These are phyloP conservation scores for Penicillium sp. DNA, from an alignment of 2,329 filamentous ascomycete species.

Conservation along the genomic window DNA sequence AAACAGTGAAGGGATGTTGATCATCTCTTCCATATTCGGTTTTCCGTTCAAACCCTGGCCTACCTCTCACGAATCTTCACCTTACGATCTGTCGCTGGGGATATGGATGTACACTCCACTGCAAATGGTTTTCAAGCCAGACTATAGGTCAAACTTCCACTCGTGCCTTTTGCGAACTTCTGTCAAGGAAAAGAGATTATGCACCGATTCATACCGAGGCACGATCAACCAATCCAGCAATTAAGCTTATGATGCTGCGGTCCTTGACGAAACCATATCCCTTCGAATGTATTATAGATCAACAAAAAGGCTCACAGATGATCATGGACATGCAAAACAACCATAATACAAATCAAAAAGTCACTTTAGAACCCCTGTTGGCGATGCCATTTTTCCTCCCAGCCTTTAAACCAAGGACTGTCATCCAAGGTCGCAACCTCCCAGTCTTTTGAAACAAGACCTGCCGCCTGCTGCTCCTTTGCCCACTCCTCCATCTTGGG, in stretches of 20 bases:
- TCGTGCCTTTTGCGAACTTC: background rate
- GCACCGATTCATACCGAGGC: background rate
- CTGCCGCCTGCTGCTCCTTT: constrained; percentile 64
- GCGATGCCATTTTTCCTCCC: constrained; percentile 71
- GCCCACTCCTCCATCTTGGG: constrained; percentile 65
- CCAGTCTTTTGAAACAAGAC: constrained; percentile 63
- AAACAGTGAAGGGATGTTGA: background rate
- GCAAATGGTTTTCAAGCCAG: background rate
- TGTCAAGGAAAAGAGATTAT: background rate
- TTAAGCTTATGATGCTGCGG: background rate
- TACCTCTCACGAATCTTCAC: background rate
- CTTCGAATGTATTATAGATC: constrained; percentile 1
- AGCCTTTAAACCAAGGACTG: constrained; percentile 72
- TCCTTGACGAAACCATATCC: background rate
- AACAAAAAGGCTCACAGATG: background rate
- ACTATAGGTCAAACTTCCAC: background rate
- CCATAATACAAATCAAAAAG: background rate
- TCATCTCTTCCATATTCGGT: background rate
- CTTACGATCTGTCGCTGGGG: background rate
- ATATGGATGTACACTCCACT: background rate
- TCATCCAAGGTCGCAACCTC: constrained; percentile 69
- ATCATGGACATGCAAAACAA: background rate
- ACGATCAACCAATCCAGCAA: background rate
- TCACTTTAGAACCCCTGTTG: constrained; percentile 58
- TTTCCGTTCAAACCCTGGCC: background rate